Evolutionary conservation across 192 early-diverging fungal genomes (phyloP), one percentile per base, ranked within the genome.

Genomic region (Coemansia aciculifera): DNA sequence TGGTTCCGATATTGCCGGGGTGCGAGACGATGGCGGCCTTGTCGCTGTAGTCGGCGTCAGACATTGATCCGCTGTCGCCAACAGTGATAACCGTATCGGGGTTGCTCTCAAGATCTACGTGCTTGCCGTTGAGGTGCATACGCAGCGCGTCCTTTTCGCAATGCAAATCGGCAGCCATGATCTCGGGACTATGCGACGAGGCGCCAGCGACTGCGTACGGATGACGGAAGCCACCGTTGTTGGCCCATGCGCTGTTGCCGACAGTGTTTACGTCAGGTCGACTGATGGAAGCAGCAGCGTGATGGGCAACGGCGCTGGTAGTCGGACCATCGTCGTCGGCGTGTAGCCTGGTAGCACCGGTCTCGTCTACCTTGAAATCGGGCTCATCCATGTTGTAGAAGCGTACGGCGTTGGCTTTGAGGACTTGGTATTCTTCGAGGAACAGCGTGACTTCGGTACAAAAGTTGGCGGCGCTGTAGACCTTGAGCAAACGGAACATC

Each of bases 351-450:
- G 54, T 57, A 29, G 54, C 54, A 29, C 54, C 54, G 17, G 54
- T 57, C 54, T 57, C 54, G 59, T 72, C 77, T 46, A 78, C 69
- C 42, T 78, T 77, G 54, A 84, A 84, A 5, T 73, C 73, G 37
- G 77, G 67, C 63, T 84, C 81, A 46, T 74, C 81, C 15, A 84
- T 84, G 49, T 84, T 84, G 71, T 79, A 84, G 65, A 84, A 84
- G 59, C 77, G 73, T 59, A 84, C 77, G 9, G 81, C 78, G 51
- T 76, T 79, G 44, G 76, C 76, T 62, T 85, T 85, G 54, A 85
- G 84, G 51, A 77, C 72, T 40, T 83, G 79, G 67, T 85, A 85
- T 66, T 85, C 80, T 48, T 85, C 84, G 8, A 85, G 63, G 60
- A 85, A 85, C 63, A 83, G 59, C 19, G 80, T 79, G 51, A 85